Percentiles rank a stretch among this genome's conserved stretches.
phyloP scores from a whole-genome alignment of 2,329 filamentous ascomycete genomes.

The Xylariaceae sp. region DNA sequence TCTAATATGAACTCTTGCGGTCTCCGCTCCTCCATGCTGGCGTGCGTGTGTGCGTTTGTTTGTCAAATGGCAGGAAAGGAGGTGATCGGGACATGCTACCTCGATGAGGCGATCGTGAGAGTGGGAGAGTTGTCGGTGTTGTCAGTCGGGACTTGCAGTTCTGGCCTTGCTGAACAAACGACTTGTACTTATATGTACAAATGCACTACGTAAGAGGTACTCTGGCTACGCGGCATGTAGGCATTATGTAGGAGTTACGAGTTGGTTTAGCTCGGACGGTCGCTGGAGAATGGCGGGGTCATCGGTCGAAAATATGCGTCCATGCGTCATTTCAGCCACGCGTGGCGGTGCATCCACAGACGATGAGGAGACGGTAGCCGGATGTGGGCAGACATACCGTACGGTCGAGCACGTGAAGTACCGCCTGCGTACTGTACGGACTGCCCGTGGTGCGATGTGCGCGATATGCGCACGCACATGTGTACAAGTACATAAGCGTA shows the following conservation, averaged over 20 bases:
- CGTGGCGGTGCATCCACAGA: not conserved
- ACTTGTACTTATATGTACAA: not conserved
- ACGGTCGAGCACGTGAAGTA: no score
- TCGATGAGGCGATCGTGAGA: conserved; percentile 7
- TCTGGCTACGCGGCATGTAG: not conserved
- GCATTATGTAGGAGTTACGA: not conserved
- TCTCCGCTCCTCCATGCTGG: conserved; percentile 44
- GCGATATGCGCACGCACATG: not conserved
- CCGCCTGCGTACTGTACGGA: no score
- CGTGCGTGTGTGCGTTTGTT: not conserved
- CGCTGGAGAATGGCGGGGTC: conserved; percentile 16
- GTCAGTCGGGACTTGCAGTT: conserved; percentile 10
- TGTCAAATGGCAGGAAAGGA: not conserved
- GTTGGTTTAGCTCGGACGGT: not conserved
- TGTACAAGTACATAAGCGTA: not conserved
- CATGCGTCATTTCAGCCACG: conserved; percentile 28
- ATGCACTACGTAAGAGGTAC: not conserved
- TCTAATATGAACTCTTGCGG: conserved; percentile 90
- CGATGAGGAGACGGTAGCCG: no score
- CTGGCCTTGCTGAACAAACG: conserved; percentile 6
- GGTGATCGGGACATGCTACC: conserved; percentile 9
- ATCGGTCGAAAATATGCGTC: not conserved
- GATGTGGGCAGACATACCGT: no score
- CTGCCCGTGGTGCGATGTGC: not conserved
- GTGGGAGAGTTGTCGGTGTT: not conserved